These are phyloP conservation scores for Tetrahymena malaccensis DNA, from an alignment of 73 alveolate genomes.

Conservation along the genomic window DNA sequence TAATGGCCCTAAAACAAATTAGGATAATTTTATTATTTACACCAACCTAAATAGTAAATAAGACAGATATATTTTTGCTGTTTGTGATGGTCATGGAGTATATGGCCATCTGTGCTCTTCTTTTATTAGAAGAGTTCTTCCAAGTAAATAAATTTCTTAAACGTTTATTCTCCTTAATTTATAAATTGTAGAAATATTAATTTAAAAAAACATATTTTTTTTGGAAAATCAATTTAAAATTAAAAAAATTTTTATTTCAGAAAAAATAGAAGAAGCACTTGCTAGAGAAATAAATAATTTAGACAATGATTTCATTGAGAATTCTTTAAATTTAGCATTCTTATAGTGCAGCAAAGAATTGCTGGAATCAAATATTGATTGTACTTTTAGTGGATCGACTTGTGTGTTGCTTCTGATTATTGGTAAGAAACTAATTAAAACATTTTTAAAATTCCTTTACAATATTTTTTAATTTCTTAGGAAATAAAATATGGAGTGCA, in stretches of 20 bases:
- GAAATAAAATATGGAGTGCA: slow-evolving; percentile 45
- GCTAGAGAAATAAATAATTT: neutral
- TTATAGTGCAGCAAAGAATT: neutral
- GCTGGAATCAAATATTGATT: slow-evolving; percentile 7
- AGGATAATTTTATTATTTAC: neutral
- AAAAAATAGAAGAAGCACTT: neutral
- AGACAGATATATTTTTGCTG: slow-evolving; percentile 52
- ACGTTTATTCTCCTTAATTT: too few relatives aligned
- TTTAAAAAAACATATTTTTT: too few relatives aligned
- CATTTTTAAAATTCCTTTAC: neutral
- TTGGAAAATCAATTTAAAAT: neutral
- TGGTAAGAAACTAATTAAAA: neutral
- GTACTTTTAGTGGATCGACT: slow-evolving; percentile 20
- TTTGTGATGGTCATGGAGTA: slow-evolving; percentile 87
- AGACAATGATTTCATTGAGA: neutral
- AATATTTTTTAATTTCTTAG: neutral
- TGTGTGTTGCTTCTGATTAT: neutral
- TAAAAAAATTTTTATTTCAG: neutral
- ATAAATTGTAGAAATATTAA: too few relatives aligned
- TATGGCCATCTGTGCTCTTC: slow-evolving; percentile 74
- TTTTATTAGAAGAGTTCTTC: slow-evolving; percentile 45
- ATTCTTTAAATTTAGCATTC: neutral
- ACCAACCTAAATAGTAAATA: neutral
- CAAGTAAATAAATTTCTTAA: slow-evolving; percentile 12
- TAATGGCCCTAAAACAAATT: neutral